These are phyloP conservation scores for Porpolomopsis calyptriformis DNA, from an alignment of 768 basidiomycete genomes.

Conservation along the genomic window DNA sequence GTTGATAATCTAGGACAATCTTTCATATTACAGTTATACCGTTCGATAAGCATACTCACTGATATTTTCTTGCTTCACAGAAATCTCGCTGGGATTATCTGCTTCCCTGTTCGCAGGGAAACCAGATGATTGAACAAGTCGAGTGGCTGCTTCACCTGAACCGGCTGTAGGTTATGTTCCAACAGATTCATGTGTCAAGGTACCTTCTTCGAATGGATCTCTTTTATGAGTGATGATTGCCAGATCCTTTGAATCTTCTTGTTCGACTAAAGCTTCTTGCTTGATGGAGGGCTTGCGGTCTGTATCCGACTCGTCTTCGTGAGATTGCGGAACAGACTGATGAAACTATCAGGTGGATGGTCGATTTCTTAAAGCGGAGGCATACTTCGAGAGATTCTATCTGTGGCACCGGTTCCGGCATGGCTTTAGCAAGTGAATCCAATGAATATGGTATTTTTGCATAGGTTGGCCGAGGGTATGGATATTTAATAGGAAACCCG, in stretches of 20 bases:
- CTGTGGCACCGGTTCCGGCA: not conserved
- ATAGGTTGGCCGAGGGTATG: constrained; percentile 3
- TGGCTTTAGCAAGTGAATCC: constrained; percentile 1
- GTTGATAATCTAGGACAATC: not conserved
- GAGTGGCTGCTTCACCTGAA: not conserved
- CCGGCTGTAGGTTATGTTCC: not conserved
- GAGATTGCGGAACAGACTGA: too few species aligned
- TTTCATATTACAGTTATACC: not conserved
- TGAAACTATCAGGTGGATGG: not conserved
- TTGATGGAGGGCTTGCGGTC: not conserved
- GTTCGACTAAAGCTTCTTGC: not conserved
- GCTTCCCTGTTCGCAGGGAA: not conserved
- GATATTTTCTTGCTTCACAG: not conserved
- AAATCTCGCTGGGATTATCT: not conserved
- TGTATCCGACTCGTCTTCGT: not conserved
- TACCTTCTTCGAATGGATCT: not conserved
- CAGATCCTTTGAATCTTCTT: not conserved
- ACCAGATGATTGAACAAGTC: not conserved
- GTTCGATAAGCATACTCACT: not conserved
- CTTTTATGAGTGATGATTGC: not conserved
- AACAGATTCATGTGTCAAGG: not conserved
- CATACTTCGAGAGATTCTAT: not conserved
- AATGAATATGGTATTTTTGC: not conserved
- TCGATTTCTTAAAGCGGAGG: not conserved
- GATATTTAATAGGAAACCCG: not conserved